Evolutionary conservation across 2,329 filamentous ascomycete species (phyloP).

Genomic region (Botrytis sinoallii): DNA sequence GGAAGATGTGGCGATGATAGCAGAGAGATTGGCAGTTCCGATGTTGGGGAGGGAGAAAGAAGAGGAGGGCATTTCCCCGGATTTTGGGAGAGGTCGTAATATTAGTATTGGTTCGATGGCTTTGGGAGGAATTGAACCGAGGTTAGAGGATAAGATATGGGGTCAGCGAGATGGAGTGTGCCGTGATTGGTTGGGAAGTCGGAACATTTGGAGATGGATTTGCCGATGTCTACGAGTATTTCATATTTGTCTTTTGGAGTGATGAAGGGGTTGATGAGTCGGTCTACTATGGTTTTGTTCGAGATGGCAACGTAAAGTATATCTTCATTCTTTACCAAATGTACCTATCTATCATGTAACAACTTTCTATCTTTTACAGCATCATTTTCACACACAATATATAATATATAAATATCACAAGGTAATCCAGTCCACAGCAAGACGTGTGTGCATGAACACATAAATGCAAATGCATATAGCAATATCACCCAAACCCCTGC

Average conservation of each 20-base stretch:
- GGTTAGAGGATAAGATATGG: constrained; percentile 5
- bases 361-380: background rate
- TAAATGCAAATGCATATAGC: background rate
- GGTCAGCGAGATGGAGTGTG: constrained; percentile 12
- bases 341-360: background rate
- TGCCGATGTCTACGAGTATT: constrained; percentile 1
- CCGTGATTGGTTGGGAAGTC: constrained; percentile 15
- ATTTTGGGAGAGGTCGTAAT: background rate
- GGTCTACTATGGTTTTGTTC: background rate
- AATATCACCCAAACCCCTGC: background rate
- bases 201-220: background rate
- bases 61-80: constrained; percentile 4
- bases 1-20: constrained; percentile 9
- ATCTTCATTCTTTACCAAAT: background rate
- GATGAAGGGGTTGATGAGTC: background rate
- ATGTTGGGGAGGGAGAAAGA: constrained; percentile 1
- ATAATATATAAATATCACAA: background rate
- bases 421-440: background rate
- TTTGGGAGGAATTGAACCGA: constrained; percentile 4
- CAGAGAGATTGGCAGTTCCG: constrained; percentile 12
- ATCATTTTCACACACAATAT: too few relatives aligned
- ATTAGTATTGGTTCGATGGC: background rate
- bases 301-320: background rate
- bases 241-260: background rate
- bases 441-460: constrained; percentile 4